Evolutionary conservation across 805 yeast species (phyloP).

Genomic region (Teunomyces kruisii): DNA sequence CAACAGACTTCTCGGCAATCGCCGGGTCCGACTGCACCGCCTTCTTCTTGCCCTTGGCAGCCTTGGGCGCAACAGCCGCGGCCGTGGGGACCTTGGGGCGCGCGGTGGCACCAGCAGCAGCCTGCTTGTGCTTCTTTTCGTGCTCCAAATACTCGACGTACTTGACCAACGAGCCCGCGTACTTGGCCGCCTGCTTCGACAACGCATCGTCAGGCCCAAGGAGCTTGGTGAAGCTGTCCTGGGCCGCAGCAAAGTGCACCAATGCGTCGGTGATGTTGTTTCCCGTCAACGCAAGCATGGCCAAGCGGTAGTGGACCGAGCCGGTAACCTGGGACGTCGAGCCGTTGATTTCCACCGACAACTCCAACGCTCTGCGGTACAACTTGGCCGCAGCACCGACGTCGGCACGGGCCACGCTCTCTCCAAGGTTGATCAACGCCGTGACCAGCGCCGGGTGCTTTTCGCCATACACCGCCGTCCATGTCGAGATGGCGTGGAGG

Average conservation of each 20-base stretch:
- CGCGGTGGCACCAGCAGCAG: conserved; percentile 19
- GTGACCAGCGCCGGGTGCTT: conserved; percentile 71
- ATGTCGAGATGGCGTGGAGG: conserved; percentile 56
- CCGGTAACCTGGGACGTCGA: conserved; percentile 61
- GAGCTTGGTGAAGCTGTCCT: conserved; percentile 51
- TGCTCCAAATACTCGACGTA: conserved; percentile 45
- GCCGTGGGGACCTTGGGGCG: conserved; percentile 6
- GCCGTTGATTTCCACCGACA: conserved; percentile 56
- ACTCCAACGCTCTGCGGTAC: conserved; percentile 50
- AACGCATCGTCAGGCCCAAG: conserved; percentile 68
- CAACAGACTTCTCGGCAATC: conserved; percentile 64
- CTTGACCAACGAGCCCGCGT: conserved; percentile 57
- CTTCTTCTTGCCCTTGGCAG: conserved; percentile 16
- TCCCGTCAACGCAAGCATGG: conserved; percentile 49
- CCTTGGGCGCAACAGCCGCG: background rate
- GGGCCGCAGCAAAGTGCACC: conserved; percentile 55
- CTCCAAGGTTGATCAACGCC: conserved; percentile 60
- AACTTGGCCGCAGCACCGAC: conserved; percentile 52
- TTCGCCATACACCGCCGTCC: conserved; percentile 58
- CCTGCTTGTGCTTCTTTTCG: conserved; percentile 21
- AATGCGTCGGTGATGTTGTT: conserved; percentile 57
- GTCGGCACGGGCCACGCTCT: conserved; percentile 55
- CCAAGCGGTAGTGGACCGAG: conserved; percentile 61
- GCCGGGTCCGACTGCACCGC: conserved; percentile 44
- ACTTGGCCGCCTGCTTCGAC: conserved; percentile 66